A percentile compares a stretch with the other conserved stretches of the same genome.
Evolutionary conservation across 257 asterid genomes (phyloP).

Genomic region (Solanum ossicruentum): DNA sequence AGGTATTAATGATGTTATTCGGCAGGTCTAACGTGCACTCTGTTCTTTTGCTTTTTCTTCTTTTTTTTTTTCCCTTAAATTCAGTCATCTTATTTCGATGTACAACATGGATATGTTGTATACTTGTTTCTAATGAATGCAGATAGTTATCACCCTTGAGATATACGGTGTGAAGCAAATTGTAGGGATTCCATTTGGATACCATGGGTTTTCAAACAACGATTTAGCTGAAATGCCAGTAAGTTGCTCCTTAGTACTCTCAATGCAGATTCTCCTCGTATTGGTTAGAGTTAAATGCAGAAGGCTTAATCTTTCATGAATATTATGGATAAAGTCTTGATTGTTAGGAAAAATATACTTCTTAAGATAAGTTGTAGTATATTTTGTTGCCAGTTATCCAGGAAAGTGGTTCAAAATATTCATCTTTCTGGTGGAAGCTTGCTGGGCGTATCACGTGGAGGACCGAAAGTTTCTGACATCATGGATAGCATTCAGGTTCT

Average conservation of each 20-base stretch:
- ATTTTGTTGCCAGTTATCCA: conserved; percentile 41
- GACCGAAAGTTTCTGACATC: conserved; percentile 65
- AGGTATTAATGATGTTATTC: conserved; percentile 83
- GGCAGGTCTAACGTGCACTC: conserved; percentile 42
- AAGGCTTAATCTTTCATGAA: background rate
- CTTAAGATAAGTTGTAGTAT: background rate
- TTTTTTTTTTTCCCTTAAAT: background rate
- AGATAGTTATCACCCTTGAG: conserved; percentile 86
- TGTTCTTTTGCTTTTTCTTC: background rate
- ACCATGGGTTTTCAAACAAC: conserved; percentile 71
- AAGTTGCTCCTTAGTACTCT: conserved; percentile 16
- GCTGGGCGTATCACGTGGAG: conserved; percentile 96
- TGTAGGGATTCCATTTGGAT: conserved; percentile 89
- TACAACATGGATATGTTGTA: background rate
- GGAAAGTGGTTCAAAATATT: conserved; percentile 82
- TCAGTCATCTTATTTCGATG: background rate
- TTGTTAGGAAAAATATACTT: background rate
- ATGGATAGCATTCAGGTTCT: conserved; percentile 80
- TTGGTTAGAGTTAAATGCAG: background rate
- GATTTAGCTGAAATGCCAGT: conserved; percentile 62
- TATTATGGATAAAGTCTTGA: background rate
- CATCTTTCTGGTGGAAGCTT: conserved; percentile 98
- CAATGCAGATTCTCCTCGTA: background rate
- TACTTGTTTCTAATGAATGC: conserved; percentile 11
- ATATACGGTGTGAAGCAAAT: conserved; percentile 79